Conservation (phyloP, 345 rosid species). For the Aquilaria malaccensis region DNA sequence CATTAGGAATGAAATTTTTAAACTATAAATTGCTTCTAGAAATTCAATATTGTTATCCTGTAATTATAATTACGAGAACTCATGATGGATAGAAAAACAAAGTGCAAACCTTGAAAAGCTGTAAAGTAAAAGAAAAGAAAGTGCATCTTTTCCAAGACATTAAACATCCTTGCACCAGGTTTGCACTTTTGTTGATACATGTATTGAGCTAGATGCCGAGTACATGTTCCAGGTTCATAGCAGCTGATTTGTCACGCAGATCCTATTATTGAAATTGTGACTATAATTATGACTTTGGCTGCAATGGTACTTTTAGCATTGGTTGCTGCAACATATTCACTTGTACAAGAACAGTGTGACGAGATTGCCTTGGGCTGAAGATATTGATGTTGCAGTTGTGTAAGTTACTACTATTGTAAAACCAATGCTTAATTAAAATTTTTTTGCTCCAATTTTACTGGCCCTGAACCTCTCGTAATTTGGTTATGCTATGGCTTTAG, state of each 20-base stretch:
- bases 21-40: slow-evolving; percentile 61
- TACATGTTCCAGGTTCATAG: slow-evolving; percentile 66
- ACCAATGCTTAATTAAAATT: slow-evolving; percentile 42
- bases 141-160: slow-evolving; percentile 9
- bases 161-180: slow-evolving; percentile 40
- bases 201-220: slow-evolving; percentile 56
- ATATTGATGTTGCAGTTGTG: slow-evolving; percentile 50
- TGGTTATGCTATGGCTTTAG: slow-evolving; percentile 47
- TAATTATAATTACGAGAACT: slow-evolving; percentile 10
- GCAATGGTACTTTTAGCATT: slow-evolving; percentile 47
- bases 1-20: slow-evolving; percentile 62
- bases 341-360: slow-evolving; percentile 52
- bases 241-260: slow-evolving; percentile 44
- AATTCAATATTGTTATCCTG: slow-evolving; percentile 73
- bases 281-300: slow-evolving; percentile 39
- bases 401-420: slow-evolving; percentile 18
- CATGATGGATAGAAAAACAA: neutral
- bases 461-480: slow-evolving; percentile 33
- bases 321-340: slow-evolving; percentile 50
- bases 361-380: slow-evolving; percentile 64
- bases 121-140: no score
- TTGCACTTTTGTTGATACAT: slow-evolving; percentile 65
- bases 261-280: slow-evolving; percentile 57
- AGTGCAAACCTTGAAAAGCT: neutral
- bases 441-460: slow-evolving; percentile 50